Percentiles rank a stretch among this genome's conserved stretches.
Conservation (phyloP, 2,329 filamentous ascomycete species). For the Neoscytalidium dimidiatum region DNA sequence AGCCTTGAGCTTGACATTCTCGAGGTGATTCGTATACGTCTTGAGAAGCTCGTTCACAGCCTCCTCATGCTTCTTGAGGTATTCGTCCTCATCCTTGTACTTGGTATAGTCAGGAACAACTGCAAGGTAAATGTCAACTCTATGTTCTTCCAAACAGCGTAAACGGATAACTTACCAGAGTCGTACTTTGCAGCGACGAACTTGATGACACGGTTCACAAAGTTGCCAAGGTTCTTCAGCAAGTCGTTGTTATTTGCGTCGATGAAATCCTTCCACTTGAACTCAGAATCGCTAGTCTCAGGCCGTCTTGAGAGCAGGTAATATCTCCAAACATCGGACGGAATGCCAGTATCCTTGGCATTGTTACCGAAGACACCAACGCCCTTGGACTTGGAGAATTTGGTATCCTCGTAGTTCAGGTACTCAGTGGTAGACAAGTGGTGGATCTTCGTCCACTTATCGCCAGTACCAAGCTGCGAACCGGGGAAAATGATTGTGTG, state of each 20-base stretch:
- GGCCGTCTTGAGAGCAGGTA: constrained; percentile 85
- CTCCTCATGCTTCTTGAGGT: constrained; percentile 50
- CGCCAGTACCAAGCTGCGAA: constrained; percentile 78
- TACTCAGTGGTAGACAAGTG: constrained; percentile 62
- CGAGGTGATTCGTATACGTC: constrained; percentile 68
- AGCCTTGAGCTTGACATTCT: constrained; percentile 69
- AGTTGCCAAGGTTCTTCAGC: constrained; percentile 69
- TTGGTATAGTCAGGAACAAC: constrained; percentile 68
- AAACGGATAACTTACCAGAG: constrained; percentile 47
- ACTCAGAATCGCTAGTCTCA: constrained; percentile 83
- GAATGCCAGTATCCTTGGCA: constrained; percentile 81
- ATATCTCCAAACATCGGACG: constrained; percentile 89
- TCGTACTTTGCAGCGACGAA: constrained; percentile 72
- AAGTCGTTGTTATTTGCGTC: constrained; percentile 86
- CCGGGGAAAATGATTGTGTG: constrained; percentile 91
- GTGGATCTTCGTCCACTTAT: constrained; percentile 88
- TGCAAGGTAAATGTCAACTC: neutral
- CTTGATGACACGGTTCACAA: constrained; percentile 62
- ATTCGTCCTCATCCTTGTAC: constrained; percentile 44
- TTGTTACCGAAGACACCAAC: constrained; percentile 91
- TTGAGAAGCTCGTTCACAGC: constrained; percentile 68
- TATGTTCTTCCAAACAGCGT: neutral
- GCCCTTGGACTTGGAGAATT: constrained; percentile 89
- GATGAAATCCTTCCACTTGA: constrained; percentile 85
- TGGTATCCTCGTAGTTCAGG: constrained; percentile 59